Base-by-base conservation (phyloP, 1,284 basidiomycete species). In the Apiotrichum gracile region DNA sequence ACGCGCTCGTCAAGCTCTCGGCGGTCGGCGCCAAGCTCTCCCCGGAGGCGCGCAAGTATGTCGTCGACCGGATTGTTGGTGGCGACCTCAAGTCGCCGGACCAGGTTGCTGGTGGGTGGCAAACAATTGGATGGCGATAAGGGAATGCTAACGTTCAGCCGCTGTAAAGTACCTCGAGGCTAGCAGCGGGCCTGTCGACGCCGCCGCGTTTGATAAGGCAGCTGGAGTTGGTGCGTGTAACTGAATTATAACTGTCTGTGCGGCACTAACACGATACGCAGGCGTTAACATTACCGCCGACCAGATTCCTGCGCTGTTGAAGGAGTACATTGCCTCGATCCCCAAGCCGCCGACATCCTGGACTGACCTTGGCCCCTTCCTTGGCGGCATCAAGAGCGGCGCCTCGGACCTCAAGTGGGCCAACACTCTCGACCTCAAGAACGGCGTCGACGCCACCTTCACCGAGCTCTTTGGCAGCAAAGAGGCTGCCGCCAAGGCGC, bases 191-290 rank as follows among this genome's bases (percentile, higher is more conserved):
- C 83, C 88, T 0, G 77, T 88, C 37, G 80, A 93, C 63, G 80
- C 83, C n/a, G 74, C 68, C 13, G 83, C 85, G 43, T 97, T 97
- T 66, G 82, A 94, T 67, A 78, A 81, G 60, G 80, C 83, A 19
- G 91, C 89, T 67, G 94, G 94, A 63, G 86, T 97, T 52, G 93
- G 92, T 92, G 64, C 66, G 88, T 79, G n/a, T n/a, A n/a, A n/a
- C 14, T 31, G 5, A 13, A 21, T 14, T 14, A 33, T 3, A n/a
- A 12, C 7, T 8, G 16, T 10, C n/a, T 33, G 13, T 17, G 44
- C 22, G 44, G 21, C 12, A 13, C 26, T 22, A 33, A 33, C 14
- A 21, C 26, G 19, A 50, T 22, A 29, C 27, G 5, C 62, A 96
- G 92, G 90, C 16, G 87, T 94, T 70, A 82, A 78, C 55, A 86